phyloP scores from a whole-genome alignment of 148 eudicot genomes.

The Rhododendron vialii region DNA sequence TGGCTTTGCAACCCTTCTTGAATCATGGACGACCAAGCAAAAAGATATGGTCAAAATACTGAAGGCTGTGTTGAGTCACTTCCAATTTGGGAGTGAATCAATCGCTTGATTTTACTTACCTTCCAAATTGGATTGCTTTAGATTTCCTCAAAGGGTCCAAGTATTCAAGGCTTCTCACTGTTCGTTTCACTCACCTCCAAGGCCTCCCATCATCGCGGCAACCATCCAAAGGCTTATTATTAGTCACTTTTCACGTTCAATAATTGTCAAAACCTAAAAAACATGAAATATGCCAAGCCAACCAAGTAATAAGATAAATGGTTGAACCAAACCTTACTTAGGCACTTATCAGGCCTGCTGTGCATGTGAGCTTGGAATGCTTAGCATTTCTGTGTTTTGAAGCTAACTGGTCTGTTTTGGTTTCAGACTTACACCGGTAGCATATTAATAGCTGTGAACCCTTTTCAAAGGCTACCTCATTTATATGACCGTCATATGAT shows the following conservation, averaged over 20 bases:
- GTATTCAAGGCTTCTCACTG: background rate
- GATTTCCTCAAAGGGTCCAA: background rate
- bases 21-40: background rate
- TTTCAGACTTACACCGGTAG: conserved; percentile 89
- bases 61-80: background rate
- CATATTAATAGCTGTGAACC: conserved; percentile 94
- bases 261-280: background rate
- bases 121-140: background rate
- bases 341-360: background rate
- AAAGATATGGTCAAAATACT: background rate
- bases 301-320: background rate
- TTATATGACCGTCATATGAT: conserved; percentile 66
- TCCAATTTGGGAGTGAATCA: background rate
- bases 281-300: background rate
- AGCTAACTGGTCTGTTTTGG: conserved; percentile 17
- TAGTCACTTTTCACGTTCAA: background rate
- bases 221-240: background rate
- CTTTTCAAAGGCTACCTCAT: conserved; percentile 82
- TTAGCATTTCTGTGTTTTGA: conserved; percentile 9
- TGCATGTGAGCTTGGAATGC: background rate
- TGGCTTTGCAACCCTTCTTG: background rate
- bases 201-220: background rate
- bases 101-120: background rate
- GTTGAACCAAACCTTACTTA: background rate
- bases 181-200: background rate